Evolutionary conservation across 352 stramenopile genomes (phyloP).

Genomic region (Phytophthora tentaculata): DNA sequence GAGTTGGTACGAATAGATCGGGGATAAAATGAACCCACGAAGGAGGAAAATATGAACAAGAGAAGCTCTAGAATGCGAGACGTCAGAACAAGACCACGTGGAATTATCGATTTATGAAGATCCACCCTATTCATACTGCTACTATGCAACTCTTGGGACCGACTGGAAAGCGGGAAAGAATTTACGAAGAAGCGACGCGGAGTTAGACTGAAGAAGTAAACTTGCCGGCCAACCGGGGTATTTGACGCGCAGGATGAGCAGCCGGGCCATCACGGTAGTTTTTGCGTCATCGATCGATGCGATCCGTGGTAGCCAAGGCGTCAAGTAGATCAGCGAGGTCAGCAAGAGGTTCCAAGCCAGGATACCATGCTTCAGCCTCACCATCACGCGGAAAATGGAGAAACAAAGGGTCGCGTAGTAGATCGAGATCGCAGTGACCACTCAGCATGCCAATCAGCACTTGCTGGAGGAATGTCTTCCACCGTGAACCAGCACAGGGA

Average conservation of each 20-base stretch:
- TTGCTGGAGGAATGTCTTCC: neutral
- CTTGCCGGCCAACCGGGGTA: neutral
- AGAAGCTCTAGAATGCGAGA: no score
- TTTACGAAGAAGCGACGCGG: neutral
- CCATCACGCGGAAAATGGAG: neutral
- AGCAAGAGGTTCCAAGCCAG: neutral
- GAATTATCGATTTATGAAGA: no score
- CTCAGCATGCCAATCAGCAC: neutral
- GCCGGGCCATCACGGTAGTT: neutral
- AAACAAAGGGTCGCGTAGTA: slow-evolving; percentile 2
- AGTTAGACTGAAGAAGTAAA: neutral
- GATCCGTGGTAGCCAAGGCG: neutral
- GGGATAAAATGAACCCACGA: no score
- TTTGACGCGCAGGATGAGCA: neutral
- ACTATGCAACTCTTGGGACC: no score
- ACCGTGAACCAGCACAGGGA: neutral
- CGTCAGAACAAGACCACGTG: no score
- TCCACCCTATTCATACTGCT: no score
- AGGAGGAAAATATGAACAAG: no score
- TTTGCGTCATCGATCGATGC: neutral
- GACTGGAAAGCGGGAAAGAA: neutral
- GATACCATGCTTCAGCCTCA: neutral
- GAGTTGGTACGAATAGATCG: no score
- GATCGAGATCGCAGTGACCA: slow-evolving; percentile 1
- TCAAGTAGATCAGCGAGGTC: neutral